Base-by-base conservation (phyloP, 2,329 filamentous ascomycete species). In the Tolypocladium cylindrosporum region DNA sequence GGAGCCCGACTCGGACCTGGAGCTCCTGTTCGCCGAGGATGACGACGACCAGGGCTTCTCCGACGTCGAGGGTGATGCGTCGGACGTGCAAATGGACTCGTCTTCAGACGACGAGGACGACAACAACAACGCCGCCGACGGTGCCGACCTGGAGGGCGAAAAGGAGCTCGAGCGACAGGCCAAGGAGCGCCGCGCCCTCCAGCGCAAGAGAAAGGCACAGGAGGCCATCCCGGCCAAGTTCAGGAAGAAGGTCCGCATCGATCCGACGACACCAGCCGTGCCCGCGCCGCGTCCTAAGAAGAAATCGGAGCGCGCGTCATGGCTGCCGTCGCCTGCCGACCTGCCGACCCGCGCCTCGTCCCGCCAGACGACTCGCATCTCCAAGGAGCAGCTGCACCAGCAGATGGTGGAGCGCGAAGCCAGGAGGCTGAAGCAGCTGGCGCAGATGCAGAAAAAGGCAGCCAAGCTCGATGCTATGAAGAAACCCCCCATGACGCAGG, bases 11-110 rank as follows among this genome's bases (percentile, higher is more conserved):
- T 80, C 80, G 36, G 84, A 87, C 55, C 79, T 90, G n/a, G 86
- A 89, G 64, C 77, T 90, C 2, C 79, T 91, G n/a, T 91, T 91
- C 65, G 85, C 85, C 61, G 87, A 90, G 68, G 85, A 87, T 60
- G 89, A 84, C 58, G 79, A 88, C 59, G 86, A 89, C 65, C 78
- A 78, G 59, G 81, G 88, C 61, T 87, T 92, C 72, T 85, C 84
- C 57, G 88, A 91, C 66, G 83, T 80, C 8, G 86, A 84, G 52
- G 81, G 80, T 13, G 82, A 82, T 57, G 83, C 77, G 2, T 90
- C 88, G 1, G 93, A 97, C 68, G 86, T 90, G 64, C 86, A 90
- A 53, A 87, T 97, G 77, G 91, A 95, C 66, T 92, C 89, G 16
- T 95, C 90, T 0, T 90, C 86, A 0, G 89, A 90, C 62, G 88